A percentile compares a stretch with the other conserved stretches of the same genome.
Conservation (phyloP, 23 red algal genomes). For the Gracilariopsis chorda region DNA sequence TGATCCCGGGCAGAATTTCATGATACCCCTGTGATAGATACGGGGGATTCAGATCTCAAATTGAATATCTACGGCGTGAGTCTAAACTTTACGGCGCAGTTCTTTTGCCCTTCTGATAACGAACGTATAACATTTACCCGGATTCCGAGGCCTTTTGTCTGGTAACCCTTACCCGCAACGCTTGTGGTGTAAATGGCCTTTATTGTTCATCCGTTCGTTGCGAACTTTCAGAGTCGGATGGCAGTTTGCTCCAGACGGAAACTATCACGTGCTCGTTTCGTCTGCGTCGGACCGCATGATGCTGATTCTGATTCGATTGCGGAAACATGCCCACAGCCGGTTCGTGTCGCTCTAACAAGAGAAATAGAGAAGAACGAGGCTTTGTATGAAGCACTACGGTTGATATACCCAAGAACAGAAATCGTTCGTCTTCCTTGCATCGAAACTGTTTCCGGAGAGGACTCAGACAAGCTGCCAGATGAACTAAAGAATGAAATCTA, state of each 20-base stretch:
- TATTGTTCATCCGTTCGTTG: background rate
- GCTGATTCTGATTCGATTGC: background rate
- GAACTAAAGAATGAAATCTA: background rate
- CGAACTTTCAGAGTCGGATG: background rate
- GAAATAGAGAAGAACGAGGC: constrained; percentile 57
- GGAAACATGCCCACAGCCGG: background rate
- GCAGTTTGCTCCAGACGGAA: background rate
- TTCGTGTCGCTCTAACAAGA: constrained; percentile 59
- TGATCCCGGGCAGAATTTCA: no score
- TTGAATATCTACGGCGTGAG: no score
- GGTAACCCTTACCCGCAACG: no score
- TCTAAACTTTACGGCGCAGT: no score
- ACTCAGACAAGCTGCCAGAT: constrained; percentile 24
- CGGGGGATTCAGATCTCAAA: no score
- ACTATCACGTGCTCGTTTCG: background rate
- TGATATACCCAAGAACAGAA: constrained; percentile 8
- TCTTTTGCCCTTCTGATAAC: no score
- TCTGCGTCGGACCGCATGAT: background rate
- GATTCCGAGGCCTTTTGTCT: no score
- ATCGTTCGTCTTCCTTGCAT: constrained; percentile 48
- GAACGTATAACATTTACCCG: no score
- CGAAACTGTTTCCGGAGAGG: constrained; percentile 33
- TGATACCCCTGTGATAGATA: no score
- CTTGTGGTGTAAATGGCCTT: background rate
- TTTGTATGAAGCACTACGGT: background rate